Base-by-base conservation (phyloP, 2,329 filamentous ascomycete species). In the Penicillium crustosum region DNA sequence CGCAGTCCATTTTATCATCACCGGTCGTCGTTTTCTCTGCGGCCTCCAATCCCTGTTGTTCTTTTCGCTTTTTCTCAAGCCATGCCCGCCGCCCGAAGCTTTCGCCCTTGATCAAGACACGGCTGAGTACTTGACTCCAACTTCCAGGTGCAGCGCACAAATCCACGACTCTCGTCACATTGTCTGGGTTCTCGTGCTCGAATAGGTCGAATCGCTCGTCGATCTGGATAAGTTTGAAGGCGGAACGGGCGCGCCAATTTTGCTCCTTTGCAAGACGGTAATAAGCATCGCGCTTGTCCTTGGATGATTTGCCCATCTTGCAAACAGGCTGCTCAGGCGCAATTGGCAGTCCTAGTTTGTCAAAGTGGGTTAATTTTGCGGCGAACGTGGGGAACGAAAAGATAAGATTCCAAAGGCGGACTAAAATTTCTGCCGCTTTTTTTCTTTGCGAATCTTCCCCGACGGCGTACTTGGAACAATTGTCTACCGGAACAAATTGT, bases 261-360 rank as follows among this genome's bases (percentile, higher is more conserved):
- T 99, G 94, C 76, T 99, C 94, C 78, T 99, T 99, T 19, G 94
- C 94, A 9, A 99, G 89, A 53, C 94, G 86, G 72, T 99, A 99
- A 78, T 99, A 99, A 45, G 93, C 93, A 75, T 99, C 94, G 53
- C 94, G 90, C 79, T 99, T 99, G 73, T 99, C 94, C 77, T 99
- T 99, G 48, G 93, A 97, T 1, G 94, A 96, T 75, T 97, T 97
- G 1, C 93, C 93, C 93, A 96, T 96, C 61, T 53, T 51, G 35
- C 45, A 44, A 43, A 43, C 44, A 44, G 29, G 25, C 44, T 27
- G 6, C 3, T 15, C 9, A 8, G 29, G 12, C 41, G 36, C 54
- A 56, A 52, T 52, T 39, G 47, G 41, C 36, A 42, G 55, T 60
- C 41, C 29, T 31, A 44, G 49, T 53, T 51, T 35, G 47, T 60